Percentiles rank a stretch among this genome's conserved stretches.
Conservation (phyloP, 2,329 filamentous ascomycete genomes). For the Fusarium sp. region DNA sequence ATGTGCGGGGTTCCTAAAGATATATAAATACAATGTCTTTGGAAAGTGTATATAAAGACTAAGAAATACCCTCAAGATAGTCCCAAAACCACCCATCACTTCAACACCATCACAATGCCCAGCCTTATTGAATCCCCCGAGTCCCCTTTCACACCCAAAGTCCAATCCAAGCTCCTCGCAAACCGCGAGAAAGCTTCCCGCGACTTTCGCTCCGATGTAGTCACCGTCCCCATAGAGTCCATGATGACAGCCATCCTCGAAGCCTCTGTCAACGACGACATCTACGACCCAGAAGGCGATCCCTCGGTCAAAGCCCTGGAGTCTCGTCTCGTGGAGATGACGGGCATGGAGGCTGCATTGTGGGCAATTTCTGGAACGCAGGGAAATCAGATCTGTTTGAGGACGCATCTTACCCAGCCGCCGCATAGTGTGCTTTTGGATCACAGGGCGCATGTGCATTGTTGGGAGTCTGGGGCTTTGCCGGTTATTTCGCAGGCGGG, state of each 20-base stretch:
- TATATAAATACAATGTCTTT: not conserved
- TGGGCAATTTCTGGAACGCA: conserved; percentile 47
- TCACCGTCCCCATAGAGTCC: conserved; percentile 43
- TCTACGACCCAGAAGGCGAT: conserved; percentile 46
- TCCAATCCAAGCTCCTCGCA: conserved; percentile 21
- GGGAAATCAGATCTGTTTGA: conserved; percentile 47
- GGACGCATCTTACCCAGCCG: conserved; percentile 47
- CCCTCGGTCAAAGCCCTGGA: conserved; percentile 44
- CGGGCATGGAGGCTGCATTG: conserved; percentile 46
- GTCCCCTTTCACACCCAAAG: conserved; percentile 27
- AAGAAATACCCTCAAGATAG: not conserved
- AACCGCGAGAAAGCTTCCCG: conserved; percentile 36
- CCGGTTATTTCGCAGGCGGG: conserved; percentile 77
- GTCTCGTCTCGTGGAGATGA: conserved; percentile 39
- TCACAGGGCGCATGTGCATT: conserved; percentile 77
- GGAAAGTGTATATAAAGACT: not conserved
- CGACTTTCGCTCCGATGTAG: conserved; percentile 48
- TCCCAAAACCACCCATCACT: not conserved
- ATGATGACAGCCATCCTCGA: conserved; percentile 48
- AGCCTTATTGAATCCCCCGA: conserved; percentile 10
- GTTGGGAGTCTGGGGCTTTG: conserved; percentile 72
- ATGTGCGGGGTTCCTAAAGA: not conserved
- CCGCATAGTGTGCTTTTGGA: conserved; percentile 60
- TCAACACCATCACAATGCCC: conserved; percentile 14
- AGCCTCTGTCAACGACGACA: conserved; percentile 47